Evolutionary conservation across 2,329 filamentous ascomycete species (phyloP).

Genomic region (Endoconidiophora laricicola): DNA sequence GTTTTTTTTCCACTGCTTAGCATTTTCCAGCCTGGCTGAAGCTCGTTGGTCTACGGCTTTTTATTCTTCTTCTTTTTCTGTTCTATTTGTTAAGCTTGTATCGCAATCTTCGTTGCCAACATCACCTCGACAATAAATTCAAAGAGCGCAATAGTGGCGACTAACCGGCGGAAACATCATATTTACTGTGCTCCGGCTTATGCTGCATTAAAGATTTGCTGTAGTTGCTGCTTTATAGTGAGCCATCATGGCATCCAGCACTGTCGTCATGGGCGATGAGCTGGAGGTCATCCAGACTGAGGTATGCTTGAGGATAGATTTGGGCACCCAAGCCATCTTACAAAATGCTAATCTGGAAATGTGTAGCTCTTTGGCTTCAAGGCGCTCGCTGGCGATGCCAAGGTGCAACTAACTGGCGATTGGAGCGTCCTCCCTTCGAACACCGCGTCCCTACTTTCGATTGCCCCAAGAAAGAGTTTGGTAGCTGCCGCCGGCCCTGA

Average conservation of each 20-base stretch:
- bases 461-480: conserved; percentile 65
- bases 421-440: conserved; percentile 65
- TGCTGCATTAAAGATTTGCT: no score
- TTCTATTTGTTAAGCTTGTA: not conserved
- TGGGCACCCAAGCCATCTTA: no score
- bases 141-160: no score
- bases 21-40: not conserved
- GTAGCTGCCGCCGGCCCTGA: conserved; percentile 79
- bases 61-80: not conserved
- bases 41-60: not conserved
- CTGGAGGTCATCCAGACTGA: conserved; percentile 70
- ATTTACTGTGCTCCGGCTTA: no score
- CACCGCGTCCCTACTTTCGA: conserved; percentile 66
- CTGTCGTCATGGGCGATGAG: conserved; percentile 37
- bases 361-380: conserved; percentile 60
- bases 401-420: conserved; percentile 60
- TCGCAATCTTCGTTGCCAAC: not conserved
- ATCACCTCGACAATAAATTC: no score
- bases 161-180: no score
- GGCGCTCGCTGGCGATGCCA: conserved; percentile 62
- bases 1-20: conserved; percentile 3
- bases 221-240: no score
- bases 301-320: conserved; percentile 29
- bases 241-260: conserved; percentile 10
- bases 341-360: conserved; percentile 5